Percentiles rank a stretch among this genome's conserved stretches.
phyloP scores from a whole-genome alignment of 2,329 filamentous ascomycete species.

The Lachnellula willkommii region DNA sequence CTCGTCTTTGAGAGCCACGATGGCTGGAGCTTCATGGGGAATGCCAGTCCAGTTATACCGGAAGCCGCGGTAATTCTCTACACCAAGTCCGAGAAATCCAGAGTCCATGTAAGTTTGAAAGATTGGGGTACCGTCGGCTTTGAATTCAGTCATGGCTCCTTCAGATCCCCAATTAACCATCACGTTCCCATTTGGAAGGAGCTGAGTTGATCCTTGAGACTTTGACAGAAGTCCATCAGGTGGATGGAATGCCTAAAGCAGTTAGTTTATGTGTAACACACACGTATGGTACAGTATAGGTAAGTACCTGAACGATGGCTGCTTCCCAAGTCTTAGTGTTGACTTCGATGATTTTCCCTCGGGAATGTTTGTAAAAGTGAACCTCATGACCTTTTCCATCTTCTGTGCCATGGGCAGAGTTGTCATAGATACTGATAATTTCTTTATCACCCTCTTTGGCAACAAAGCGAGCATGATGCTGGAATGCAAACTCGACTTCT shows the following conservation, averaged over 20 bases:
- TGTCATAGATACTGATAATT: slow-evolving; percentile 24
- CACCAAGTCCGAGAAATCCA: slow-evolving; percentile 23
- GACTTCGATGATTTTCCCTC: slow-evolving; percentile 22
- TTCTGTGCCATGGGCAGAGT: slow-evolving; percentile 14
- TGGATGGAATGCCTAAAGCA: slow-evolving; percentile 11
- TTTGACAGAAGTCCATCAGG: slow-evolving; percentile 19
- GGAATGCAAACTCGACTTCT: slow-evolving; percentile 44
- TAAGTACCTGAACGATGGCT: slow-evolving; percentile 5
- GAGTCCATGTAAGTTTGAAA: slow-evolving; percentile 38
- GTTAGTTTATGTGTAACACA: no score
- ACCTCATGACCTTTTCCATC: slow-evolving; percentile 11
- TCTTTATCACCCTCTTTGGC: slow-evolving; percentile 14
- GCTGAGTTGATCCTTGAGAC: slow-evolving; percentile 23
- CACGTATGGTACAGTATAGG: no score
- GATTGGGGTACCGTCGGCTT: slow-evolving; percentile 31
- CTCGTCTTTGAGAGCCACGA: slow-evolving; percentile 32
- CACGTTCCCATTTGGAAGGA: slow-evolving; percentile 22
- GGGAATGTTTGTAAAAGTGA: slow-evolving; percentile 12
- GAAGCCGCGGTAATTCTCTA: slow-evolving; percentile 37
- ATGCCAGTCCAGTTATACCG: slow-evolving; percentile 36
- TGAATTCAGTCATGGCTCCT: slow-evolving; percentile 22
- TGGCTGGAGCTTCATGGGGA: slow-evolving; percentile 33
- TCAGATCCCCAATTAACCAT: slow-evolving; percentile 24
- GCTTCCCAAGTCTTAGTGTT: slow-evolving; percentile 17
- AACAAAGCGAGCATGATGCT: slow-evolving; percentile 43